Evolutionary conservation across 163 green algal genomes (phyloP), one percentile per base, ranked within the genome.

Genomic region (Trebouxia gelatinosa): DNA sequence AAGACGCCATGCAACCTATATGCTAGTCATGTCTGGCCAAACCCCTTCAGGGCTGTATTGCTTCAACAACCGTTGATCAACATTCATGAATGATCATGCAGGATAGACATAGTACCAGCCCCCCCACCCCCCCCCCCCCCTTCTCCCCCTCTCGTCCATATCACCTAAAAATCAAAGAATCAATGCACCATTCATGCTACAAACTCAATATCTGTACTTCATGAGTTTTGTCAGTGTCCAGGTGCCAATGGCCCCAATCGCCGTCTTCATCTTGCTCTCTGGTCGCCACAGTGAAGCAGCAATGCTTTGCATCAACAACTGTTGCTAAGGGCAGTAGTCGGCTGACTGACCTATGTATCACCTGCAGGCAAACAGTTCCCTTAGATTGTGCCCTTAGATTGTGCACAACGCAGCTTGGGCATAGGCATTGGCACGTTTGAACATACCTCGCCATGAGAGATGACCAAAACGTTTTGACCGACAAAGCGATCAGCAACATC

Each of bases 381-480:
- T 58, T 58, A 19, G 48, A n/a, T 16, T 19, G 19, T 58, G 48
- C 48, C 48, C 19, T 58, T 16, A n/a, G 48, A 58, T 19, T 58
- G 19, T 19, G 19, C 48, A n/a, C 48, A n/a, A 16, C 19, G 48
- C 16, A n/a, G n/a, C n/a, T n/a, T n/a, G n/a, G n/a, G n/a, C n/a
- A n/a, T n/a, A n/a, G n/a, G n/a, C n/a, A n/a, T n/a, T n/a, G n/a
- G n/a, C n/a, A n/a, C n/a, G n/a, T n/a, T n/a, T n/a, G n/a, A n/a
- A 1, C 78, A 19, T 57, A 86, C 82, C 78, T 86, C 82, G 26
- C 82, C 82, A 62, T 86, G 82, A 28, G 82, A 80, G 5, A 86
- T 75, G 13, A 86, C 68, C 26, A 86, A 57, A 32, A 83, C 67
- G 68, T 86, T 85, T 29, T 70, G 59, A 19, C 68, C 68, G 16